These are phyloP conservation scores for Metschnikowia koreensis DNA, from an alignment of 805 yeast genomes.

Conservation along the genomic window DNA sequence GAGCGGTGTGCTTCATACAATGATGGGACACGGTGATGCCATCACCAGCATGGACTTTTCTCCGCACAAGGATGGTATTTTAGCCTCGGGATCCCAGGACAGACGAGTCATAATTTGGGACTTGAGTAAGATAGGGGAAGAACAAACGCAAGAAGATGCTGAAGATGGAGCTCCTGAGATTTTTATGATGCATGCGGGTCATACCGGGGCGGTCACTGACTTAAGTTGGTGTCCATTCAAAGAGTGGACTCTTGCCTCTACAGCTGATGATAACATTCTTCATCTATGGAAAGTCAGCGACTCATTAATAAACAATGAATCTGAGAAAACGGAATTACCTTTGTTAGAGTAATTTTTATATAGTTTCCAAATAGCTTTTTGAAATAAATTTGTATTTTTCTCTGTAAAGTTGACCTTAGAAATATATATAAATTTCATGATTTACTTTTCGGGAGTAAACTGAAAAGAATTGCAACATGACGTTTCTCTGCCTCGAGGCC, in stretches of 20 bases:
- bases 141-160: constrained; percentile 81
- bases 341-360: constrained; percentile 25
- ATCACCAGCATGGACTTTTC: constrained; percentile 76
- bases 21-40: constrained; percentile 77
- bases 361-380: neutral
- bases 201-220: constrained; percentile 73
- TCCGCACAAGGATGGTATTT: constrained; percentile 70
- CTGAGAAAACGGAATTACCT: constrained; percentile 14
- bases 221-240: constrained; percentile 65
- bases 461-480: too few species aligned
- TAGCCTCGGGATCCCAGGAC: constrained; percentile 77
- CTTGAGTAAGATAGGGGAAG: constrained; percentile 73
- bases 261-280: constrained; percentile 59
- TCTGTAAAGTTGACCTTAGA: neutral
- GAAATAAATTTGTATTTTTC: neutral
- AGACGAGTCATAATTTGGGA: constrained; percentile 83
- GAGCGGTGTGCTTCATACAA: constrained; percentile 54
- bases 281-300: constrained; percentile 54
- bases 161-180: constrained; percentile 90
- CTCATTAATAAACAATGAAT: constrained; percentile 24
- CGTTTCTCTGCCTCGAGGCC: neutral
- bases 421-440: neutral
- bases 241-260: constrained; percentile 75
- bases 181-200: constrained; percentile 92
- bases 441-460: neutral